phyloP scores from a whole-genome alignment of 2,329 filamentous ascomycete species.

The Penicillium sp. region DNA sequence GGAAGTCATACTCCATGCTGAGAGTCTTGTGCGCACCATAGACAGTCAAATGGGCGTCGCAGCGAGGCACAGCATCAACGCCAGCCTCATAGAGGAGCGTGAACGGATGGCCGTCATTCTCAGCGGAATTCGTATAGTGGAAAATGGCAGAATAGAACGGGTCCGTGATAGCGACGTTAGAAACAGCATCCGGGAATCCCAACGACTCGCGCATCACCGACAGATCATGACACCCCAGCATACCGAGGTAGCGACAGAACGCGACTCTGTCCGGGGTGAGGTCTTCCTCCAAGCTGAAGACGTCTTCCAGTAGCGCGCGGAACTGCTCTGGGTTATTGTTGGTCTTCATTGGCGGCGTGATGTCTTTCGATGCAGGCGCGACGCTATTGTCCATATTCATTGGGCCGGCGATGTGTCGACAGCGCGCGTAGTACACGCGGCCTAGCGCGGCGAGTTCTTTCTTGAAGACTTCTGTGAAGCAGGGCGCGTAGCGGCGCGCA shows the following conservation, averaged over 20 bases:
- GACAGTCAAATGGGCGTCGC: constrained; percentile 43
- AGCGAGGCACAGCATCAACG: constrained; percentile 51
- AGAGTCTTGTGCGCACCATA: constrained; percentile 57
- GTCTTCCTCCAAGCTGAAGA: constrained; percentile 28
- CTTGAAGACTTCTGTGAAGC: constrained; percentile 55
- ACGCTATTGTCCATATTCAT: constrained; percentile 25
- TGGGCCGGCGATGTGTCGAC: constrained; percentile 55
- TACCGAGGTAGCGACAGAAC: constrained; percentile 48
- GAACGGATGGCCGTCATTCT: constrained; percentile 39
- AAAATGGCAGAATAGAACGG: constrained; percentile 44
- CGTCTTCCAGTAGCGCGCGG: constrained; percentile 26
- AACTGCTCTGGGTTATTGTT: constrained; percentile 8
- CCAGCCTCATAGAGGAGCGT: constrained; percentile 59
- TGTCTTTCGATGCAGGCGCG: background rate
- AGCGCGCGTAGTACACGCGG: constrained; percentile 57
- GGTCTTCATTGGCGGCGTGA: background rate
- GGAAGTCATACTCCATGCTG: constrained; percentile 56
- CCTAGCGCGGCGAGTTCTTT: constrained; percentile 54
- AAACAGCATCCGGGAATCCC: constrained; percentile 50
- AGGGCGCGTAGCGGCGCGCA: constrained; percentile 60
- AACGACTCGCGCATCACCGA: constrained; percentile 56
- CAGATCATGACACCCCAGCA: constrained; percentile 56
- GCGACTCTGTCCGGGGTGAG: constrained; percentile 30
- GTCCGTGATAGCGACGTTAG: constrained; percentile 46
- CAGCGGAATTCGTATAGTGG: constrained; percentile 29